These are phyloP conservation scores for Fusarium sp. DNA, from an alignment of 2,329 filamentous ascomycete genomes.

Conservation along the genomic window DNA sequence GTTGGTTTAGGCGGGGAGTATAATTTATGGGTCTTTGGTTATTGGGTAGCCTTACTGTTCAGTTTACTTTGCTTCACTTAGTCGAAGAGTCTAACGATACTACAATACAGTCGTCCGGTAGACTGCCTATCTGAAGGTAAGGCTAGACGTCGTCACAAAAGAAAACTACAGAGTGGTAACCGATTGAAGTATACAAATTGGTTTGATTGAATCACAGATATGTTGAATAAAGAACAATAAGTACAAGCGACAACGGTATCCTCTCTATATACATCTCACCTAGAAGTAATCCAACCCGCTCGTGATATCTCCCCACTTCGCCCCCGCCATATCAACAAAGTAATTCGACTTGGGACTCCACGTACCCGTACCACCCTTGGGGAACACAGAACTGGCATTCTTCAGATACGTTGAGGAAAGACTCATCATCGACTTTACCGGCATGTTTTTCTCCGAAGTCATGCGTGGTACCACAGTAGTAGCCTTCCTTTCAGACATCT, in stretches of 20 bases:
- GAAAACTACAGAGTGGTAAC: too few species aligned
- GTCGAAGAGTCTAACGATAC: too few species aligned
- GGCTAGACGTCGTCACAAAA: too few species aligned
- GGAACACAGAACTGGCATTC: constrained; percentile 56
- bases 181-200: too few species aligned
- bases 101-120: too few species aligned
- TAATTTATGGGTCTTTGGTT: too few species aligned
- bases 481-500: constrained; percentile 60
- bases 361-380: constrained; percentile 58
- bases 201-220: too few species aligned
- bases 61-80: too few species aligned
- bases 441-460: constrained; percentile 52
- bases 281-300: constrained; percentile 40
- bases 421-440: constrained; percentile 56
- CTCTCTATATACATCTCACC: background rate
- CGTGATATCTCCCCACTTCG: constrained; percentile 49
- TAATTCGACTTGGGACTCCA: constrained; percentile 52
- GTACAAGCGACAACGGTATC: background rate
- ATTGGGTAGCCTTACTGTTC: too few species aligned
- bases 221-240: too few species aligned
- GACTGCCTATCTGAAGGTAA: too few species aligned
- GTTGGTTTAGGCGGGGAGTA: too few species aligned
- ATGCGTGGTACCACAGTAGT: constrained; percentile 59
- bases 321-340: constrained; percentile 47
- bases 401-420: constrained; percentile 66